Percentiles rank a stretch among this genome's conserved stretches.
Evolutionary conservation across 176 grass and related monocot genomes (phyloP).

Genomic region (Avena sativa): DNA sequence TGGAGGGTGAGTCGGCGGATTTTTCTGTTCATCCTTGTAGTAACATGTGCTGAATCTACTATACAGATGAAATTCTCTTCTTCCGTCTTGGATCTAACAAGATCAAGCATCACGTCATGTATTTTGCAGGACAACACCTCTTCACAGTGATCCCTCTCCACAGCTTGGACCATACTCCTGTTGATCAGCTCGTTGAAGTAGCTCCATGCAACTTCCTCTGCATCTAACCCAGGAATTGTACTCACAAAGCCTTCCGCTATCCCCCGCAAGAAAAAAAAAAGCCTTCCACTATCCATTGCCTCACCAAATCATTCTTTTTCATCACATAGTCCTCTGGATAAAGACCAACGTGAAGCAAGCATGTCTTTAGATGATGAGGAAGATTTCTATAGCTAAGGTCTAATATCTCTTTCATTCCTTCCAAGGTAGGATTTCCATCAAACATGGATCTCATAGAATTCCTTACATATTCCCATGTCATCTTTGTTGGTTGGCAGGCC

Average conservation of each 20-base stretch:
- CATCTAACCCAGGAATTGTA: neutral
- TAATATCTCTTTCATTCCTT: slow-evolving; percentile 32
- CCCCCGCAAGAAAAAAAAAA: no score
- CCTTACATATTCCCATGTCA: neutral
- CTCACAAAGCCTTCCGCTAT: slow-evolving; percentile 51
- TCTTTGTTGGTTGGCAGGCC: neutral
- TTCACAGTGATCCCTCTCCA: neutral
- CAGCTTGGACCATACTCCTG: slow-evolving; percentile 44
- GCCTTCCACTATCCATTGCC: slow-evolving; percentile 57
- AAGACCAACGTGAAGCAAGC: slow-evolving; percentile 45
- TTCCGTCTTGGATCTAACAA: slow-evolving; percentile 19
- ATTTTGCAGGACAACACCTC: slow-evolving; percentile 36
- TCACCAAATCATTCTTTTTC: slow-evolving; percentile 22
- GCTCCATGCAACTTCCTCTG: slow-evolving; percentile 27
- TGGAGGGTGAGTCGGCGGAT: slow-evolving; percentile 4
- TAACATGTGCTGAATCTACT: neutral
- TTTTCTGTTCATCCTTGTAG: neutral
- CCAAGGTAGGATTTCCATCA: neutral
- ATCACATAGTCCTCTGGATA: slow-evolving; percentile 40
- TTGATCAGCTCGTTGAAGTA: slow-evolving; percentile 59
- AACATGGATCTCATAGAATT: slow-evolving; percentile 22
- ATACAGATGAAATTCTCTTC: slow-evolving; percentile 54
- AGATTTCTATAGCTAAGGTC: slow-evolving; percentile 49
- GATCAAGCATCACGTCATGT: slow-evolving; percentile 55
- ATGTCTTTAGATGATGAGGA: slow-evolving; percentile 50